Percentiles rank a stretch among this genome's conserved stretches.
Evolutionary conservation across 257 asterid genomes (phyloP).

Genomic region (Przewalskia tangutica): DNA sequence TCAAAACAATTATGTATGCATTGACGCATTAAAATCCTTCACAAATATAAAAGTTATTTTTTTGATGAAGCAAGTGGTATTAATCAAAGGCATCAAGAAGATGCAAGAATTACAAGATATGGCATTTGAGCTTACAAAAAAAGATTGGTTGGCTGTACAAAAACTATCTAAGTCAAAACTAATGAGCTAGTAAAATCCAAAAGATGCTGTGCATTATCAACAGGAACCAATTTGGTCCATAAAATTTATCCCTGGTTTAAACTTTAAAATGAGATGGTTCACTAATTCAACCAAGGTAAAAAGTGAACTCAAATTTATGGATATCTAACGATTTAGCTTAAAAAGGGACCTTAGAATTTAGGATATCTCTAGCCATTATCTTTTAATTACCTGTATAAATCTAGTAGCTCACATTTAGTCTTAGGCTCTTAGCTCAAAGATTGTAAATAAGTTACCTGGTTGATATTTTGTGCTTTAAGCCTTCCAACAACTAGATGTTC

Average conservation of each 20-base stretch:
- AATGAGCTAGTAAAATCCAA: too few relatives aligned
- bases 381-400: neutral
- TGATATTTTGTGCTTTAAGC: constrained; percentile 86
- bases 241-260: neutral
- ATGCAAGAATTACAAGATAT: too few relatives aligned
- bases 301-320: neutral
- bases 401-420: neutral
- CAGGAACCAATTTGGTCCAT: too few relatives aligned
- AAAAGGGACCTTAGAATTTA: neutral
- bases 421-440: neutral
- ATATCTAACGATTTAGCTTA: neutral
- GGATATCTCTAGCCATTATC: neutral
- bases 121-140: too few relatives aligned
- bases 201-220: too few relatives aligned
- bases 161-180: too few relatives aligned
- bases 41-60: too few relatives aligned
- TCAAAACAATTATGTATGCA: neutral
- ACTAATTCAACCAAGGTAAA: neutral
- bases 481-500: constrained; percentile 98
- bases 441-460: constrained; percentile 49
- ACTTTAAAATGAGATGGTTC: neutral
- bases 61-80: too few relatives aligned
- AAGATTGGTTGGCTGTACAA: too few relatives aligned
- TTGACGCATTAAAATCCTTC: neutral
- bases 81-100: too few relatives aligned